phyloP scores from a whole-genome alignment of 1,284 basidiomycete species.

The Phaffia rhodozyma region DNA sequence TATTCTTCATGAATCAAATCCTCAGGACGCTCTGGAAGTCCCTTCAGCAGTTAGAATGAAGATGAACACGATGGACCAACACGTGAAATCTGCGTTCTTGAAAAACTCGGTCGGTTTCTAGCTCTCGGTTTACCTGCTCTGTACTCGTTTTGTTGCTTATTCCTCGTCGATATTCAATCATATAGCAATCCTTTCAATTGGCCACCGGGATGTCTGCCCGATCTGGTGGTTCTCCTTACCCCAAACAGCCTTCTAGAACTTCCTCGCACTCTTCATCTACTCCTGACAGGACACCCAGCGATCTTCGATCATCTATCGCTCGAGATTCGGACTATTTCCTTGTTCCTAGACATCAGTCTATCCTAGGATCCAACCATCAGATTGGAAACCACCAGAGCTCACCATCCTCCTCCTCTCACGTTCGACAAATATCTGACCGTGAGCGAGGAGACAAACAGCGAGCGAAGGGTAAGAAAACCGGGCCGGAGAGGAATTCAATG shows the following conservation, averaged over 20 bases:
- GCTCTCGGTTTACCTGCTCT: not conserved
- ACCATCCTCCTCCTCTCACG: not conserved
- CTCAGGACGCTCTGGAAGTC: conserved; percentile 13
- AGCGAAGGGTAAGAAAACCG: conserved; percentile 2
- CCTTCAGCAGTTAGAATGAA: conserved; percentile 6
- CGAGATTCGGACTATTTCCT: not conserved
- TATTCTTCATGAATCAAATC: no score
- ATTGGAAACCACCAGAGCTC: not conserved
- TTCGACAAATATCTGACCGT: no score
- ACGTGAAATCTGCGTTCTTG: conserved; percentile 15
- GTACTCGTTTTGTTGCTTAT: not conserved
- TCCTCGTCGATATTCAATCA: no score
- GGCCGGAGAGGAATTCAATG: no score
- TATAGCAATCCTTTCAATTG: conserved; percentile 15
- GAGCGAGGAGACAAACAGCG: not conserved
- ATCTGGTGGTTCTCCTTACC: not conserved
- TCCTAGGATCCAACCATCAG: conserved; percentile 1
- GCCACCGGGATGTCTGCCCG: not conserved
- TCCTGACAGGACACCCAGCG: not conserved
- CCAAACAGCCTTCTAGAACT: not conserved
- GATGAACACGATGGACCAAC: conserved; percentile 18
- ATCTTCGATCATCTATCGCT: no score
- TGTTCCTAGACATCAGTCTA: not conserved
- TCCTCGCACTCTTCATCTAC: not conserved
- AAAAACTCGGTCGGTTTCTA: conserved; percentile 11